Evolutionary conservation across 2,329 filamentous ascomycete genomes (phyloP).

Genomic region (Zymoseptoria pseudotritici): DNA sequence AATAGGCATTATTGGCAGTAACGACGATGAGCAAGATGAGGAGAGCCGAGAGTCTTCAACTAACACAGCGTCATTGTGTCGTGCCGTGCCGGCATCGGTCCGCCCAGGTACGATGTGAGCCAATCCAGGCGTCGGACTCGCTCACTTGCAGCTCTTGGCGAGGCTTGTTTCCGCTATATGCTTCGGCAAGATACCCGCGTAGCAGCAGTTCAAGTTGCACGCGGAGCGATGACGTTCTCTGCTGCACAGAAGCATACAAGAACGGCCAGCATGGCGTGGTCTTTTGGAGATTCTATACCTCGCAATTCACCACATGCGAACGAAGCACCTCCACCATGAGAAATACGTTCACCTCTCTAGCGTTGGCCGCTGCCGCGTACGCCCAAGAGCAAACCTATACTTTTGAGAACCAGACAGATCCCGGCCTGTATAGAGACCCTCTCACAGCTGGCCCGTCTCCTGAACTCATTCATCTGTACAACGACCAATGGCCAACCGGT

Average conservation of each 20-base stretch:
- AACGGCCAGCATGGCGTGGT: background rate
- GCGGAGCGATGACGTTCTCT: background rate
- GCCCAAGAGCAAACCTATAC: background rate
- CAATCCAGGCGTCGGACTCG: background rate
- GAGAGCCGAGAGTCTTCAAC: background rate
- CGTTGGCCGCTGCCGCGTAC: background rate
- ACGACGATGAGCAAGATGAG: background rate
- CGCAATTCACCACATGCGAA: background rate
- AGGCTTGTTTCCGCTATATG: background rate
- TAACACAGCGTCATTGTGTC: background rate
- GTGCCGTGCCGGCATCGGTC: background rate
- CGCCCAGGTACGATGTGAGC: background rate
- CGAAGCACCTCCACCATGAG: background rate
- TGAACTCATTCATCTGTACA: conserved; percentile 45
- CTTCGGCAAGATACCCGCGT: background rate
- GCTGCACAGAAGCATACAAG: background rate
- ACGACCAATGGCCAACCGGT: conserved; percentile 44
- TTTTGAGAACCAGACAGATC: background rate
- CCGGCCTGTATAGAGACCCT: background rate
- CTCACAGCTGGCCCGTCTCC: conserved; percentile 34
- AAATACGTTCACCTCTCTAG: background rate
- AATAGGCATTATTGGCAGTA: background rate
- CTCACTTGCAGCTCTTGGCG: background rate
- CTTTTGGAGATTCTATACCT: background rate
- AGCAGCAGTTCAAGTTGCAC: background rate